These are phyloP conservation scores for Gyromitra esculenta DNA, from an alignment of 2,329 filamentous ascomycete genomes.

Conservation along the genomic window DNA sequence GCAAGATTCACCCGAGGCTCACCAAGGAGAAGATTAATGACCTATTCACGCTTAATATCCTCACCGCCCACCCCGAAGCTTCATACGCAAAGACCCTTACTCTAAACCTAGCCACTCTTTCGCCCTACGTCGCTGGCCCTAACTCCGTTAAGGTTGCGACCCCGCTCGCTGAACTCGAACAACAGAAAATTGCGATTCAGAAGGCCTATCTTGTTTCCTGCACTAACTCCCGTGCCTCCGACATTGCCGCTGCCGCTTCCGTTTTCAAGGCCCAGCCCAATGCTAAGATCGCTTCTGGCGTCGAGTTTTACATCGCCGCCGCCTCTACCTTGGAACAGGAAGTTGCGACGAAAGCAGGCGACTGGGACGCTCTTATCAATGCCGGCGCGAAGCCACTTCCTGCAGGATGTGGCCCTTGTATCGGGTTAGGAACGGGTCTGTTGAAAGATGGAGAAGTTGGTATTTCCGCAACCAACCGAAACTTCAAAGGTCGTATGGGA, in stretches of 20 bases:
- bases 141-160: conserved; percentile 91
- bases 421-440: conserved; percentile 81
- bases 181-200: conserved; percentile 78
- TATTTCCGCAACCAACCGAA: conserved; percentile 83
- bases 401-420: conserved; percentile 83
- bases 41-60: conserved; percentile 70
- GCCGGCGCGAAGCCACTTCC: conserved; percentile 79
- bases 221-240: conserved; percentile 84
- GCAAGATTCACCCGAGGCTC: conserved; percentile 69
- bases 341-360: conserved; percentile 78
- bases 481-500: conserved; percentile 93
- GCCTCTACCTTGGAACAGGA: conserved; percentile 82
- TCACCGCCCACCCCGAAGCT: conserved; percentile 78
- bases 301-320: conserved; percentile 89
- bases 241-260: conserved; percentile 80
- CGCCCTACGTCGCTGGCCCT: conserved; percentile 84
- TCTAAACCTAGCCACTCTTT: conserved; percentile 82
- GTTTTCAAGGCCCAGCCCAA: conserved; percentile 77
- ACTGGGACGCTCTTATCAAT: conserved; percentile 84
- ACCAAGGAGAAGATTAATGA: conserved; percentile 78
- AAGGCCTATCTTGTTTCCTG: conserved; percentile 90
- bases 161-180: conserved; percentile 76
- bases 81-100: conserved; percentile 84
- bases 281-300: conserved; percentile 72
- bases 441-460: conserved; percentile 87